A percentile compares a stretch with the other conserved stretches of the same genome.
Evolutionary conservation across 805 yeast species (phyloP).

Genomic region (Schwanniomyces polymorphus): DNA sequence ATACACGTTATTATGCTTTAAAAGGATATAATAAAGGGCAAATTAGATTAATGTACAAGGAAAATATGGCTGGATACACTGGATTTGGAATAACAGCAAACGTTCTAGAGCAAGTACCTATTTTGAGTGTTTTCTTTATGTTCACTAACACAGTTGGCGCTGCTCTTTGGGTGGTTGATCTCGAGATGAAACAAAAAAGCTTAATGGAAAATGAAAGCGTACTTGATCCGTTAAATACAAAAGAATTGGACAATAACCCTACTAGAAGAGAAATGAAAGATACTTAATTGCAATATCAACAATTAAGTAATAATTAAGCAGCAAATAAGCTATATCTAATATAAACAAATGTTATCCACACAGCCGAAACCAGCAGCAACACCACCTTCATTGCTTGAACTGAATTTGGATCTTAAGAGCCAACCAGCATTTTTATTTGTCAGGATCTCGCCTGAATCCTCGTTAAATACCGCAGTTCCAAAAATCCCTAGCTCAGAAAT

Average conservation of each 20-base stretch:
- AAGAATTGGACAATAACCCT: not conserved
- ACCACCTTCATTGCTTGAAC: slow-evolving; percentile 93
- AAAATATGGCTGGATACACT: slow-evolving; percentile 41
- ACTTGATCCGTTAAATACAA: not conserved
- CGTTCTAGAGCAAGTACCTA: slow-evolving; percentile 54
- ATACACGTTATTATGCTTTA: slow-evolving; percentile 55
- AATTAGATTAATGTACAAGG: slow-evolving; percentile 34
- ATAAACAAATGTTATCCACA: slow-evolving; percentile 77
- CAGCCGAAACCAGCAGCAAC: slow-evolving; percentile 99
- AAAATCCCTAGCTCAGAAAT: slow-evolving; percentile 91
- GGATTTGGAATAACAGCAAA: slow-evolving; percentile 56
- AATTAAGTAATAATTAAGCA: not conserved
- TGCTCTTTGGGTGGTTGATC: slow-evolving; percentile 61
- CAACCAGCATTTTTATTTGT: slow-evolving; percentile 77
- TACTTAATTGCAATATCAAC: not conserved
- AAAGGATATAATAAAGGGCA: slow-evolving; percentile 50
- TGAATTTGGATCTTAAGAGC: slow-evolving; percentile 84
- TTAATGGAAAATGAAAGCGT: not conserved
- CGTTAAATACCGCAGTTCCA: slow-evolving; percentile 80
- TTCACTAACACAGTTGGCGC: slow-evolving; percentile 63
- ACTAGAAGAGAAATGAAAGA: not conserved
- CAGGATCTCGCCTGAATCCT: slow-evolving; percentile 52
- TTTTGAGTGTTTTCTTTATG: slow-evolving; percentile 51
- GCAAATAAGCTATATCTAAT: slow-evolving; percentile 15
- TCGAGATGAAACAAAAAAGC: slow-evolving; percentile 17